Conservation (phyloP, 108 stramenopile genomes). For the Cyclotella distinguenda region DNA sequence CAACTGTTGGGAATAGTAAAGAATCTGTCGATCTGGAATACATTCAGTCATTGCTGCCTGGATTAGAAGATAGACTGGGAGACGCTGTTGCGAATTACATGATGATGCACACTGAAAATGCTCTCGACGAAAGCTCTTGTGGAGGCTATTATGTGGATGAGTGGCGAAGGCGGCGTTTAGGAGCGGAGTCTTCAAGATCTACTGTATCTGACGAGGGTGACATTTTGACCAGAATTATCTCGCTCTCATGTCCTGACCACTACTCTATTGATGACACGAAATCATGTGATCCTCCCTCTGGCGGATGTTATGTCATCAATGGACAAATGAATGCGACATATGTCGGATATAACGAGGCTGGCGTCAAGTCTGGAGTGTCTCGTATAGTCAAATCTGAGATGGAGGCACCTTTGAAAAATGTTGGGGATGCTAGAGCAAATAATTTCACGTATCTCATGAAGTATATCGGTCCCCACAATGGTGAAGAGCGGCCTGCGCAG, state of each 20-base stretch:
- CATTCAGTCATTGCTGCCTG: constrained; percentile 14
- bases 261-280: constrained; percentile 12
- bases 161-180: constrained; percentile 1
- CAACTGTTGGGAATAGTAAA: not conserved
- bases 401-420: not conserved
- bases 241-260: not conserved
- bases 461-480: constrained; percentile 2
- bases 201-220: not conserved
- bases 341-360: constrained; percentile 26
- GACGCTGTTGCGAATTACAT: constrained; percentile 8
- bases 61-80: constrained; percentile 11
- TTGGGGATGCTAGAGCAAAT: not conserved
- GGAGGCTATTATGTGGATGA: constrained; percentile 20
- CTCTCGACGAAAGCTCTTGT: constrained; percentile 6
- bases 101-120: constrained; percentile 11
- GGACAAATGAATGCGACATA: constrained; percentile 26
- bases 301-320: constrained; percentile 12
- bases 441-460: not conserved
- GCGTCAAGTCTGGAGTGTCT: constrained; percentile 25
- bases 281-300: constrained; percentile 4
- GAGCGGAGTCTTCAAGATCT: not conserved
- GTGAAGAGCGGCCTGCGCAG: not conserved
- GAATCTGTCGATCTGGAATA: not conserved
- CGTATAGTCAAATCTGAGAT: constrained; percentile 19
- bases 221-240: constrained; percentile 21